Percentiles rank a stretch among this genome's conserved stretches.
These are phyloP conservation scores for Talaromyces sp. DNA, from an alignment of 2,329 filamentous ascomycete species.

Conservation along the genomic window DNA sequence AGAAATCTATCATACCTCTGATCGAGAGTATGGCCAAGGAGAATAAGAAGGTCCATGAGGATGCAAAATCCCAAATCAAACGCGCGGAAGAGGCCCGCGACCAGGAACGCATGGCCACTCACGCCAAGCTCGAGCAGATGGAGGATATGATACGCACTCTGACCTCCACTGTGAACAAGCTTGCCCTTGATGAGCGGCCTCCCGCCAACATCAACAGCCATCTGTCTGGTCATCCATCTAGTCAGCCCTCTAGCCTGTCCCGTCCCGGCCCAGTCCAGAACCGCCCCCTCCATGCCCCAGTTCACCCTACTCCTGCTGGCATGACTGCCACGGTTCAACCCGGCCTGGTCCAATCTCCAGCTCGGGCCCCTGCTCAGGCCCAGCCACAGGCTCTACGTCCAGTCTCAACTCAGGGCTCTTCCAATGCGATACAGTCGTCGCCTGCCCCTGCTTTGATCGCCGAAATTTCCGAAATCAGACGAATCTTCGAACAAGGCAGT, in stretches of 20 bases:
- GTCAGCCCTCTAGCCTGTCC: background rate
- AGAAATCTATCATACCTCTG: slow-evolving; percentile 66
- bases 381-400: too few relatives aligned
- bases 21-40: slow-evolving; percentile 68
- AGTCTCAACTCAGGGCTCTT: background rate
- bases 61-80: slow-evolving; percentile 60
- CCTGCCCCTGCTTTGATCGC: background rate
- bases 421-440: background rate
- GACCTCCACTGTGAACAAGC: background rate
- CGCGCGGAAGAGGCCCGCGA: slow-evolving; percentile 34
- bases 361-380: background rate
- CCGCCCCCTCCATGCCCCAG: background rate
- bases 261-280: too few relatives aligned
- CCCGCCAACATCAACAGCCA: background rate
- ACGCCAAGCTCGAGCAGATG: slow-evolving; percentile 64
- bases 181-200: background rate
- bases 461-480: background rate
- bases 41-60: slow-evolving; percentile 67
- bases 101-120: slow-evolving; percentile 57
- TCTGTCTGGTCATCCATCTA: background rate
- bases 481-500: slow-evolving; percentile 24
- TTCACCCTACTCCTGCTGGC: too few relatives aligned
- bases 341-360: background rate
- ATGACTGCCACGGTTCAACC: background rate
- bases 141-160: slow-evolving; percentile 55